These are phyloP conservation scores for Leccinum discolor DNA, from an alignment of 1,284 basidiomycete species.

Conservation along the genomic window DNA sequence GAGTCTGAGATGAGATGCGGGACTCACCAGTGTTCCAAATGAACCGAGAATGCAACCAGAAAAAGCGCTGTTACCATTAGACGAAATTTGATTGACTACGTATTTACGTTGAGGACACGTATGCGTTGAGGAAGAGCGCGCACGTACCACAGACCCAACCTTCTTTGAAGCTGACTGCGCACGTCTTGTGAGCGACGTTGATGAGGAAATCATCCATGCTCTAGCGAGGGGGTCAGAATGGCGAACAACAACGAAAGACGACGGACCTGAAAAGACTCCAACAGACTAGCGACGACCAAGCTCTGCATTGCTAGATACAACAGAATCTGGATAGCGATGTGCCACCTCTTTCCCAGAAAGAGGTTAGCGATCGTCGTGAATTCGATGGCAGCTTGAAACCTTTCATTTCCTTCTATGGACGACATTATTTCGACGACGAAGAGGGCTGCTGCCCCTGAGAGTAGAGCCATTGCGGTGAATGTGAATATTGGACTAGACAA, in stretches of 20 bases:
- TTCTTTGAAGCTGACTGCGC: constrained; percentile 25
- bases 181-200: constrained; percentile 26
- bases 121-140: constrained; percentile 1
- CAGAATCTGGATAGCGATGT: constrained; percentile 21
- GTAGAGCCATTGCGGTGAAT: constrained; percentile 16
- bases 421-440: constrained; percentile 27
- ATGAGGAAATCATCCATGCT: constrained; percentile 28
- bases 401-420: constrained; percentile 27
- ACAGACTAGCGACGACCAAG: constrained; percentile 24
- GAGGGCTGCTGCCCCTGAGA: constrained; percentile 23
- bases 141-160: constrained; percentile 26
- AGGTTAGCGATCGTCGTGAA: constrained; percentile 28
- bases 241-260: not conserved
- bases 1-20: not conserved
- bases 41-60: constrained; percentile 27
- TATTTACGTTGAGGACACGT: not conserved
- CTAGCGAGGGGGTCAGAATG: constrained; percentile 3
- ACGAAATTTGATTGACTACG: constrained; percentile 14
- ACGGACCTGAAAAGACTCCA: constrained; percentile 22
- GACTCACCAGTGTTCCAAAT: constrained; percentile 22
- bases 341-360: constrained; percentile 28
- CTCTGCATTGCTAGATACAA: constrained; percentile 24
- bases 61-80: constrained; percentile 15
- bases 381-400: constrained; percentile 24
- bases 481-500: not conserved